A percentile compares a stretch with the other conserved stretches of the same genome.
phyloP scores from a whole-genome alignment of 2,329 filamentous ascomycete genomes.

The Neobulgaria alba region DNA sequence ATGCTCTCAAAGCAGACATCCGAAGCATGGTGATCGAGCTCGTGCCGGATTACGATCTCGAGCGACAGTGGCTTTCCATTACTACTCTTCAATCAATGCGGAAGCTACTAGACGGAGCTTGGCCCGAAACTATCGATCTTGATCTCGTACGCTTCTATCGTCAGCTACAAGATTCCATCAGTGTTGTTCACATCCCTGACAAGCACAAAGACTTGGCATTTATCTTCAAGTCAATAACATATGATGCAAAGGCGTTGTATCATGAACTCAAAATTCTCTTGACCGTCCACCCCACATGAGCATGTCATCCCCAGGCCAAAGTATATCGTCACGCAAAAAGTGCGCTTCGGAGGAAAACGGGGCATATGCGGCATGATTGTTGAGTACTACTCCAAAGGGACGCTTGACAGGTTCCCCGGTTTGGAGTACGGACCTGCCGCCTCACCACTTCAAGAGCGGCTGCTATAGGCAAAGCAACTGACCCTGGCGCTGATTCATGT shows the following conservation, averaged over 20 bases:
- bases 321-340: slow-evolving; percentile 47
- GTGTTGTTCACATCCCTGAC: slow-evolving; percentile 35
- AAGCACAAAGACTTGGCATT: slow-evolving; percentile 31
- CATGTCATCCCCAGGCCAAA: slow-evolving; percentile 44
- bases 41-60: slow-evolving; percentile 43
- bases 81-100: slow-evolving; percentile 36
- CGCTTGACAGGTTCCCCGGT: no score
- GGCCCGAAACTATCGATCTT: slow-evolving; percentile 35
- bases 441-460: no score
- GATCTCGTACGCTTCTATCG: slow-evolving; percentile 39
- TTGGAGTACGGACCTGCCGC: no score
- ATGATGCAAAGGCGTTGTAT: slow-evolving; percentile 51
- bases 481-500: slow-evolving; percentile 5
- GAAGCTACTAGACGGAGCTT: slow-evolving; percentile 21
- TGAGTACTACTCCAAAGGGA: no score
- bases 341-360: slow-evolving; percentile 46
- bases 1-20: slow-evolving; percentile 40
- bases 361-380: slow-evolving; percentile 50
- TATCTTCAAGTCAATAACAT: slow-evolving; percentile 51
- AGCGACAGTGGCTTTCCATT: slow-evolving; percentile 41
- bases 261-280: slow-evolving; percentile 51
- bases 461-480: slow-evolving; percentile 5
- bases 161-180: slow-evolving; percentile 52
- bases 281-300: slow-evolving; percentile 40
- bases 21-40: slow-evolving; percentile 38